Percentiles rank a stretch among this genome's conserved stretches.
These are phyloP conservation scores for Exophiala phaeomuriformis DNA, from an alignment of 2,329 filamentous ascomycete species.

Conservation along the genomic window DNA sequence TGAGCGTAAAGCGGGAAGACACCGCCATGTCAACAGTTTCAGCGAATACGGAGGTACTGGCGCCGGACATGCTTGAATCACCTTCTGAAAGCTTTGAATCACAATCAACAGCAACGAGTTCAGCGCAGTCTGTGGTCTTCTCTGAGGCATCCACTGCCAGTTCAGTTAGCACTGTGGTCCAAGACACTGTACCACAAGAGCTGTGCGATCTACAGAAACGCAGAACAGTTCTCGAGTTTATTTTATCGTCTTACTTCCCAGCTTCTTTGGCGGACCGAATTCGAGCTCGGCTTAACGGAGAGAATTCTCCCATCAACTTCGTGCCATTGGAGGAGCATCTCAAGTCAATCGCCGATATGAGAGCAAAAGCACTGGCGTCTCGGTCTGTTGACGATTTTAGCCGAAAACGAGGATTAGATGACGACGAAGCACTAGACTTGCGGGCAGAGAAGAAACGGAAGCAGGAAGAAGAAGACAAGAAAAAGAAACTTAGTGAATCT, in stretches of 20 bases:
- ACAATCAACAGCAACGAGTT: conserved; percentile 27
- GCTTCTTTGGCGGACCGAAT: conserved; percentile 31
- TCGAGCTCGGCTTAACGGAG: conserved; percentile 29
- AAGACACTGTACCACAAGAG: conserved; percentile 31
- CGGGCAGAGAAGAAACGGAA: conserved; percentile 74
- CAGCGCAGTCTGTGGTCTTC: conserved; percentile 32
- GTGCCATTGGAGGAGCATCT: conserved; percentile 63
- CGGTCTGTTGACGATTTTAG: conserved; percentile 49
- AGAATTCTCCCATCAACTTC: conserved; percentile 56
- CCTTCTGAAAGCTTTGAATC: conserved; percentile 21
- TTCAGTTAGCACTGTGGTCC: conserved; percentile 31
- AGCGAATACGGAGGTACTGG: conserved; percentile 27
- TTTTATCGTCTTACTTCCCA: conserved; percentile 45
- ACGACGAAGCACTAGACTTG: conserved; percentile 38
- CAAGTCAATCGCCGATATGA: conserved; percentile 56
- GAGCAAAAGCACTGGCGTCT: conserved; percentile 62
- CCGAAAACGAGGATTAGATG: conserved; percentile 39
- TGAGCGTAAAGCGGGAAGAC: conserved; percentile 58
- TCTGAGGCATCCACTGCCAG: conserved; percentile 36
- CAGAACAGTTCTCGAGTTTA: conserved; percentile 44
- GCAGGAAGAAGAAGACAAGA: conserved; percentile 82
- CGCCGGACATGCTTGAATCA: conserved; percentile 29
- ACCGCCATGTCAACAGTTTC: conserved; percentile 26
- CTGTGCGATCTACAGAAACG: conserved; percentile 42
- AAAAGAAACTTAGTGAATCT: conserved; percentile 68